Evolutionary conservation across 805 yeast species (phyloP).

Genomic region (Zygotorulaspora danielsina): DNA sequence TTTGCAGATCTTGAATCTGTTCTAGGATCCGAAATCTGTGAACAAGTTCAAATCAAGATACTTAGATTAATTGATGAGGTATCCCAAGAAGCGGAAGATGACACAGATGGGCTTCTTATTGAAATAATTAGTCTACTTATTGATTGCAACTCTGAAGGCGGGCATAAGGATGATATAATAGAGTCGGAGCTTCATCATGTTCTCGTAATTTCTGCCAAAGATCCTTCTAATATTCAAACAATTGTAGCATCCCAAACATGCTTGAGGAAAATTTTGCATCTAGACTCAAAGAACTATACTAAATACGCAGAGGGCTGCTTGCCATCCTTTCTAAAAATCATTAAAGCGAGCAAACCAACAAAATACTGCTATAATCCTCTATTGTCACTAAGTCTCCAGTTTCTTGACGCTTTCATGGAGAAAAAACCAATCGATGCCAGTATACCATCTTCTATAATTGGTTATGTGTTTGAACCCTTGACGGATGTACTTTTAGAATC

Average conservation of each 20-base stretch:
- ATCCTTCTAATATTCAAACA: constrained; percentile 69
- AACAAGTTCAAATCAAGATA: constrained; percentile 23
- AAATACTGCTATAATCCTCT: constrained; percentile 50
- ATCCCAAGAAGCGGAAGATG: constrained; percentile 66
- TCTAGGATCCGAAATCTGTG: constrained; percentile 20
- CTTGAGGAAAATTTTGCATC: constrained; percentile 52
- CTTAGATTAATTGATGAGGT: constrained; percentile 43
- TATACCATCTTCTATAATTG: constrained; percentile 28
- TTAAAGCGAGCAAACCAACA: constrained; percentile 23
- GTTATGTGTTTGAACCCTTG: constrained; percentile 28
- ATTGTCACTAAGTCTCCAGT: constrained; percentile 40
- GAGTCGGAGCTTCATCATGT: constrained; percentile 49
- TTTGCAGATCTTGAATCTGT: constrained; percentile 36
- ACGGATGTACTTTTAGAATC: constrained; percentile 36
- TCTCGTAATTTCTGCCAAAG: constrained; percentile 61
- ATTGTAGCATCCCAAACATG: constrained; percentile 66
- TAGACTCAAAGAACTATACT: constrained; percentile 44
- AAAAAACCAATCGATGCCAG: constrained; percentile 27
- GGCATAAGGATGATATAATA: constrained; percentile 25
- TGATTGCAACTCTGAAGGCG: constrained; percentile 45
- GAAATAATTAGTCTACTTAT: constrained; percentile 55
- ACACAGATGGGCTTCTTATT: constrained; percentile 66
- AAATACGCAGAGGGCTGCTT: constrained; percentile 48
- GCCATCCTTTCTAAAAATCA: constrained; percentile 45
- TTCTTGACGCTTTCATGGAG: constrained; percentile 29